phyloP scores from a whole-genome alignment of 2,329 filamentous ascomycete species.

The Diplodia corticola region DNA sequence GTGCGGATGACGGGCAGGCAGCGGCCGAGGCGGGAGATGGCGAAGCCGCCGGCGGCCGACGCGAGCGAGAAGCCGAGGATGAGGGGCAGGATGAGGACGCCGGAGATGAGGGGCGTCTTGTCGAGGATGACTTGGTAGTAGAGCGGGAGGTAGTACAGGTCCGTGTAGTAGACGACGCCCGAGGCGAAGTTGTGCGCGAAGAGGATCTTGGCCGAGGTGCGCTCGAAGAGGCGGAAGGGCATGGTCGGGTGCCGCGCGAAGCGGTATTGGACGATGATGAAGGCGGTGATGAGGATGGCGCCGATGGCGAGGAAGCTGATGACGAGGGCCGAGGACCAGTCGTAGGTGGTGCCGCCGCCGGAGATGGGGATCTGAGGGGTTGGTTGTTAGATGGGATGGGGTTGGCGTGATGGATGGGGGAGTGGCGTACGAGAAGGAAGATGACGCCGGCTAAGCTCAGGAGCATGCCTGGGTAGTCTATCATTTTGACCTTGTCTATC shows the following conservation, averaged over 20 bases:
- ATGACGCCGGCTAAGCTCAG: slow-evolving; percentile 35
- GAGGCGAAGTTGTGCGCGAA: slow-evolving; percentile 61
- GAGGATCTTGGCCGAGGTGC: slow-evolving; percentile 54
- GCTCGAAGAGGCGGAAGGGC: slow-evolving; percentile 64
- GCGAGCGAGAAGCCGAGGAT: slow-evolving; percentile 49
- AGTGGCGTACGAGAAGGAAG: slow-evolving; percentile 30
- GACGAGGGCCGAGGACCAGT: slow-evolving; percentile 58
- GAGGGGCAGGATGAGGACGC: slow-evolving; percentile 53
- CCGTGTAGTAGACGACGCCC: slow-evolving; percentile 61
- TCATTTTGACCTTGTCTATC: slow-evolving; percentile 16
- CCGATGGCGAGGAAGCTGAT: slow-evolving; percentile 61
- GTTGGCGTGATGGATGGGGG: slow-evolving; percentile 43
- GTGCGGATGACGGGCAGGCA: slow-evolving; percentile 52
- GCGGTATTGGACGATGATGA: slow-evolving; percentile 55
- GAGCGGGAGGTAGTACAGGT: slow-evolving; percentile 62
- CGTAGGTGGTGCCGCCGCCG: slow-evolving; percentile 60
- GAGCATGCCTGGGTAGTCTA: slow-evolving; percentile 12
- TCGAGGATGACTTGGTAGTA: slow-evolving; percentile 61
- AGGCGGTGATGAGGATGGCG: slow-evolving; percentile 48
- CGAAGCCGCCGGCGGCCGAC: slow-evolving; percentile 56
- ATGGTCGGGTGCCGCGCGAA: slow-evolving; percentile 49
- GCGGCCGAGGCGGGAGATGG: slow-evolving; percentile 50
- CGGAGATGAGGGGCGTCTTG: slow-evolving; percentile 50
- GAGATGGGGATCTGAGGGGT: slow-evolving; percentile 58
- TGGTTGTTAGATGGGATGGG: slow-evolving; percentile 28